phyloP scores from a whole-genome alignment of 108 stramenopile species.

The Bacterosira constricta region DNA sequence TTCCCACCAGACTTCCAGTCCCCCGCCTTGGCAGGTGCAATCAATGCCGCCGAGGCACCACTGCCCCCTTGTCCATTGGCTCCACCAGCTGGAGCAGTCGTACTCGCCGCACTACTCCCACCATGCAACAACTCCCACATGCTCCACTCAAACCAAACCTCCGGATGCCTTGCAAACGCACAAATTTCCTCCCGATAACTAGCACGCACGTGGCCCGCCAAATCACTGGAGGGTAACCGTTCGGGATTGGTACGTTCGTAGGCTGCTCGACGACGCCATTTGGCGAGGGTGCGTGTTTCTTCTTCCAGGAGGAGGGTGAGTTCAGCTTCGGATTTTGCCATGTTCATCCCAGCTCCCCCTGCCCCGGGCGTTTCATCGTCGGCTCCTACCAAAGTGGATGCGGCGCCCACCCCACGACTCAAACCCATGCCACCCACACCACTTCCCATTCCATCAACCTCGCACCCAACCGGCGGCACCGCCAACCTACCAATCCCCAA shows the following conservation, averaged over 20 bases:
- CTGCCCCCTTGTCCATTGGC: conserved; percentile 2
- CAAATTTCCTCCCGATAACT: conserved; percentile 80
- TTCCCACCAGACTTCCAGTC: conserved; percentile 39
- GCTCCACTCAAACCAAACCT: conserved; percentile 91
- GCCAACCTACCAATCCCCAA: conserved; percentile 65
- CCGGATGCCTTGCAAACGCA: conserved; percentile 76
- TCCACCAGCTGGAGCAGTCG: conserved; percentile 9
- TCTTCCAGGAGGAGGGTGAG: conserved; percentile 61
- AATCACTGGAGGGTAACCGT: conserved; percentile 59
- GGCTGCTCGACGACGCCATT: conserved; percentile 73
- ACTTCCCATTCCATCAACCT: conserved; percentile 7
- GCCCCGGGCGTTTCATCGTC: conserved; percentile 33
- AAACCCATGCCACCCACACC: not conserved
- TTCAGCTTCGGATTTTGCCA: conserved; percentile 40
- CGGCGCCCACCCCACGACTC: conserved; percentile 15
- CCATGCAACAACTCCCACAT: conserved; percentile 75
- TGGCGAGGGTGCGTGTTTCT: conserved; percentile 58
- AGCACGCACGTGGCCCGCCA: conserved; percentile 63
- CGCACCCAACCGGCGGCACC: conserved; percentile 62
- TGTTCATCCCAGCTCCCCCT: conserved; percentile 7
- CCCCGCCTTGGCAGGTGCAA: conserved; percentile 36
- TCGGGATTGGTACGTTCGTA: conserved; percentile 93
- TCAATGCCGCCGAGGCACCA: conserved; percentile 21
- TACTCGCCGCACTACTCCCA: conserved; percentile 32
- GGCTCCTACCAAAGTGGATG: conserved; percentile 14